Evolutionary conservation across 2,329 filamentous ascomycete genomes (phyloP).

Genomic region (Aspergillus sp.): DNA sequence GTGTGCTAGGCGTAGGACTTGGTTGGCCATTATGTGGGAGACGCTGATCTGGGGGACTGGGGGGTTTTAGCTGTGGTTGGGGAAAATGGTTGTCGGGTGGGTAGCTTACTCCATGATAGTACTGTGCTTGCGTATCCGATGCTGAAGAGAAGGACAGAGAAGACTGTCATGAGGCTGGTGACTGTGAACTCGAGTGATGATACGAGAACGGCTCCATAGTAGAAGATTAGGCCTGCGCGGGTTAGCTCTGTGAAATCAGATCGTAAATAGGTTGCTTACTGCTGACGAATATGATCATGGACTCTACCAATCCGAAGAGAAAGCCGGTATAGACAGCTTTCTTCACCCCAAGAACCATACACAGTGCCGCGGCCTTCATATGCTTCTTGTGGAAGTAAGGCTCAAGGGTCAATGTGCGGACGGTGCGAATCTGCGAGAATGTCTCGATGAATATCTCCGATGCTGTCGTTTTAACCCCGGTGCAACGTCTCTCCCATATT

Average conservation of each 20-base stretch:
- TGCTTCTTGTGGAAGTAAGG: constrained; percentile 69
- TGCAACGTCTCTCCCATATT: constrained; percentile 71
- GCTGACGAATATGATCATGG: constrained; percentile 68
- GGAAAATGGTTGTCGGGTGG: neutral
- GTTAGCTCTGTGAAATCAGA: constrained; percentile 8
- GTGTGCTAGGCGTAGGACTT: constrained; percentile 69
- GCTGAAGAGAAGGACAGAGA: constrained; percentile 82
- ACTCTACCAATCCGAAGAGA: constrained; percentile 77
- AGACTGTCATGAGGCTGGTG: constrained; percentile 68
- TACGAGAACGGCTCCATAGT: constrained; percentile 72
- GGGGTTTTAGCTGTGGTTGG: constrained; percentile 1
- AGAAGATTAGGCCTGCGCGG: constrained; percentile 70
- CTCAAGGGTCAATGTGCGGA: constrained; percentile 75
- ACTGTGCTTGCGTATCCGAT: constrained; percentile 72
- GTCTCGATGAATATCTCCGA: constrained; percentile 71
- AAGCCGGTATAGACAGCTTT: constrained; percentile 68
- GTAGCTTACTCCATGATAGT: constrained; percentile 59
- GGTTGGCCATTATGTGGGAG: constrained; percentile 70
- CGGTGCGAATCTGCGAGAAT: constrained; percentile 75
- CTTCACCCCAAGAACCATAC: constrained; percentile 64
- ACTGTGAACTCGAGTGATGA: constrained; percentile 54
- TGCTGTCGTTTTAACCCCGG: constrained; percentile 62
- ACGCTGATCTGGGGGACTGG: constrained; percentile 75
- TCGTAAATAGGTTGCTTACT: no score
- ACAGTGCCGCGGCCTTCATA: constrained; percentile 50